Evolutionary conservation across 2,329 filamentous ascomycete genomes (phyloP).

Genomic region (Pestalotiopsis sp.): DNA sequence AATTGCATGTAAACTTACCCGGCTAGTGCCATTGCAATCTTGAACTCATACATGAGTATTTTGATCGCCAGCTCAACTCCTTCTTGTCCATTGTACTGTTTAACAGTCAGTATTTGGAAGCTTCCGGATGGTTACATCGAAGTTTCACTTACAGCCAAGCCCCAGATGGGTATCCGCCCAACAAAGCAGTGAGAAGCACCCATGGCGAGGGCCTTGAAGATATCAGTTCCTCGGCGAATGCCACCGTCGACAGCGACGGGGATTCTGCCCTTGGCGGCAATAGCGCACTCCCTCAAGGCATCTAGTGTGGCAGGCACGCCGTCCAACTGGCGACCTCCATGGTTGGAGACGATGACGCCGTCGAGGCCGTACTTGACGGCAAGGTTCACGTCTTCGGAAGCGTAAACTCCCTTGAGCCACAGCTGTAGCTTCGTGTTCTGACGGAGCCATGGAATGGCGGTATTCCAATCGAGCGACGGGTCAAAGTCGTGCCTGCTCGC

Average conservation of each 20-base stretch:
- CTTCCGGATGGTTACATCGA: neutral
- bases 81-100: neutral
- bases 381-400: conserved; percentile 41
- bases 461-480: conserved; percentile 40
- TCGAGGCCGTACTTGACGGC: conserved; percentile 32
- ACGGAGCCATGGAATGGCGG: conserved; percentile 50
- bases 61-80: conserved; percentile 3
- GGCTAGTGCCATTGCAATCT: neutral
- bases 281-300: conserved; percentile 44
- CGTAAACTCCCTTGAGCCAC: conserved; percentile 44
- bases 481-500: neutral
- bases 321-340: conserved; percentile 51
- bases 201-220: conserved; percentile 55
- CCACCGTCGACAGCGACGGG: conserved; percentile 51
- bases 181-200: conserved; percentile 52
- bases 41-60: conserved; percentile 3
- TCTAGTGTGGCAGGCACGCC: conserved; percentile 47
- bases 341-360: conserved; percentile 45
- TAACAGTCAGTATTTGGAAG: neutral
- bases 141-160: conserved; percentile 35
- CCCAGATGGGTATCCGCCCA: conserved; percentile 51
- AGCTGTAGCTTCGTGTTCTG: conserved; percentile 49
- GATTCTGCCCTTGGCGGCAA: conserved; percentile 46
- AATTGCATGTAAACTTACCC: neutral
- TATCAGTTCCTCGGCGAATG: conserved; percentile 49